Base-by-base conservation (phyloP, 192 early-diverging fungal species). In the Entomortierella chlamydospora region DNA sequence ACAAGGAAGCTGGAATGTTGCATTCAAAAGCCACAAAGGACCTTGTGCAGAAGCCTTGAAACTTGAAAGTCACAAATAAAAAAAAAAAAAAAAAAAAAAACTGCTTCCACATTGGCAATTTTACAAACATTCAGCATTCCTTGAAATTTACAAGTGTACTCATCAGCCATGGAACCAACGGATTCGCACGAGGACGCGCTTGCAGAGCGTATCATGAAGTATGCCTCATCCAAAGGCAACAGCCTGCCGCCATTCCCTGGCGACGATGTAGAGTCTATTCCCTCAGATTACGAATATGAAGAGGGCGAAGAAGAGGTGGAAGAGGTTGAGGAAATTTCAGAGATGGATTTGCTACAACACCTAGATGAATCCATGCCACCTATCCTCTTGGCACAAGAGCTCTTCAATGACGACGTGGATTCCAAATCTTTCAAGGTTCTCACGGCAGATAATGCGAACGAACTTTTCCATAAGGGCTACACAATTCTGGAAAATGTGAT, bases 251-350 rank as follows among this genome's bases (percentile, higher is more conserved):
- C 83, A 29, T 87, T 87, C 53, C 85, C 85, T 9, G 68, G 76
- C 0, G 86, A 84, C 52, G 86, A 87, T 54, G 76, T 82, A 17
- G 83, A 82, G 42, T 83, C 83, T 59, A 61, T 85, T 1, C 86
- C 86, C 7, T 85, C 84, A 12, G 86, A 87, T 77, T 85, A 83
- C 53, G 86, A 87, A 52, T 87, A 87, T 37, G 57, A 83, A 22
- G 78, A 76, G 18, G 77, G 80, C 28, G 82, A 72, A 1, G 87
- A 83, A 8, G 82, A 82, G 43, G 85, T 81, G 12, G 85, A 83
- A 43, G 82, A 73, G n/a, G 66, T 88, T 4, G 85, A 85, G 23
- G 85, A 88, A 31, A 88, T 88, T 13, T 77, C 74, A 1, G 87
- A 88, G 52, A 74, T 68, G 60, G 87, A 88, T 25, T 64, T 88